Evolutionary conservation across 1,139 yeast genomes (phyloP), one percentile per base, ranked within the genome.

Genomic region (Casaregolazyma lundiana): DNA sequence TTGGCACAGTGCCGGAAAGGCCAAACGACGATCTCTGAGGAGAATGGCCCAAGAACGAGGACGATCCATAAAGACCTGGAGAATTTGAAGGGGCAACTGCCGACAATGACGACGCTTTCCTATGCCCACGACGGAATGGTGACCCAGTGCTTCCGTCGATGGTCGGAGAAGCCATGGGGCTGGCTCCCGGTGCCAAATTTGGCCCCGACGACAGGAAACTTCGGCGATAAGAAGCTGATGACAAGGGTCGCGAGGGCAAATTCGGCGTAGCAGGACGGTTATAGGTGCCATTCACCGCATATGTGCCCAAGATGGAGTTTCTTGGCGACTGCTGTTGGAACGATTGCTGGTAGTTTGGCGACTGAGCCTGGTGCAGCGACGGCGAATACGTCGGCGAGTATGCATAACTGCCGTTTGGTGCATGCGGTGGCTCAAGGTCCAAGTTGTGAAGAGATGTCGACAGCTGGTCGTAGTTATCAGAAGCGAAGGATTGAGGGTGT

Each of bases 111-210:
- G 61, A 56, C 1, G 64, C 62, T 49, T 61, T 60, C 17, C 63
- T 50, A 41, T 61, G 65, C 2, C 61, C 56, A 2, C 58, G 49
- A 21, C 60, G 50, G 38, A 58, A 59, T 9, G 54, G 50, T 29
- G 40, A 36, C 7, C 46, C 48, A 38, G n/a, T 30, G 35, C 29
- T 19, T 22, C 34, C 38, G 29, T 17, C 32, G 37, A 19, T 41
- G 19, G 24, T 13, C 9, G 39, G 47, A 15, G 36, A 35, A 4
- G 26, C 44, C 6, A 38, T 18, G 7, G 37, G 34, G 17, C 35
- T 35, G 9, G 44, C 35, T 4, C 44, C 44, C 2, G 44, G 44
- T 22, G 37, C 20, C 21, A 19, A 34, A 17, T 13, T 17, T 11
- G 20, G 11, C 7, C 20, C 18, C 4, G 39, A 24, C 16, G 35